Conservation (phyloP, 2,329 filamentous ascomycete species). For the Corynespora cassiicola region DNA sequence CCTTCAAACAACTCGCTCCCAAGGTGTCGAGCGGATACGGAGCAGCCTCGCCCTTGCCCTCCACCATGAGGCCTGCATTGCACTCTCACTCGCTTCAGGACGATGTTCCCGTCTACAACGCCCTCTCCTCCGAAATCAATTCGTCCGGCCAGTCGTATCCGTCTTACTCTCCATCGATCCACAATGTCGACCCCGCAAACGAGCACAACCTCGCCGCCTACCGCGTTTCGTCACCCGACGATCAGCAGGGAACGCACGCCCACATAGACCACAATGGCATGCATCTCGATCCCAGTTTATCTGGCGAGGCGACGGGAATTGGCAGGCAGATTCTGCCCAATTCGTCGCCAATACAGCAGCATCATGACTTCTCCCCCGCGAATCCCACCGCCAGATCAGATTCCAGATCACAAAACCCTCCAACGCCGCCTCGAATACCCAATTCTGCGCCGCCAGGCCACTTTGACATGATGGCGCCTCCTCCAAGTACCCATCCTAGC, state of each 20-base stretch:
- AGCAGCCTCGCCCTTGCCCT: constrained; percentile 10
- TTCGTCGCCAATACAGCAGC: constrained; percentile 1
- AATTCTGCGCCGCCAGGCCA: constrained; percentile 20
- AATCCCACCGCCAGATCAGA: constrained; percentile 4
- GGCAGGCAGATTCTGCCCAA: constrained; percentile 1
- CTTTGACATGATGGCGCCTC: constrained; percentile 40
- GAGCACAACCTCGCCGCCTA: constrained; percentile 21
- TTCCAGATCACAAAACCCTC: constrained; percentile 14
- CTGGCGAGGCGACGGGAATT: constrained; percentile 2
- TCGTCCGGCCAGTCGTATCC: constrained; percentile 19
- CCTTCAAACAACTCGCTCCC: no score
- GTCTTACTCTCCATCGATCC: constrained; percentile 20
- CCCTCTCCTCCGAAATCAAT: constrained; percentile 10
- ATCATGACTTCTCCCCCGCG: constrained; percentile 6
- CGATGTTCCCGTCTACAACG: constrained; percentile 11
- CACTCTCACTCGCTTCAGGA: constrained; percentile 11
- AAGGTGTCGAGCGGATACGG: no score
- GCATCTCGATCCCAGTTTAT: constrained; percentile 13
- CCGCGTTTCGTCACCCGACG: constrained; percentile 13
- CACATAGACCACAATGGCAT: constrained; percentile 12
- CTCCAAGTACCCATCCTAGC: constrained; percentile 27
- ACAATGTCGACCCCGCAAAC: constrained; percentile 21
- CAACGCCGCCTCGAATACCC: constrained; percentile 14
- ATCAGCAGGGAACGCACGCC: constrained; percentile 6
- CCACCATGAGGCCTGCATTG: constrained; percentile 15